A percentile compares a stretch with the other conserved stretches of the same genome.
Evolutionary conservation across 139 green algal genomes (phyloP).

Genomic region (Trebouxia sp.): DNA sequence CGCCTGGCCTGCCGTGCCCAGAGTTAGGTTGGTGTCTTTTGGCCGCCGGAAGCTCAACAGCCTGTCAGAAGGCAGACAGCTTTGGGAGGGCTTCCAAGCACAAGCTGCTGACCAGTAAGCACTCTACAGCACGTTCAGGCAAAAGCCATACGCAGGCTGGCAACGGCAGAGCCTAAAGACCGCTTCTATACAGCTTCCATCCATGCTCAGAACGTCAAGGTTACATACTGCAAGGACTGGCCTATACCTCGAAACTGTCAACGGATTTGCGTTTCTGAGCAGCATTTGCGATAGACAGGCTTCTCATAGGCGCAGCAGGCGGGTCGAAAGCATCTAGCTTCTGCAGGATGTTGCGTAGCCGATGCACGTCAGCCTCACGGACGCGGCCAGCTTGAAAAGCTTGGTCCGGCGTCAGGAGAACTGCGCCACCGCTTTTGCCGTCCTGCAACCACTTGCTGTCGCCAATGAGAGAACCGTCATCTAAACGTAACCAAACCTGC

Average conservation of each 20-base stretch:
- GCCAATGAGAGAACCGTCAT: conserved; percentile 51
- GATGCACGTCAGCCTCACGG: conserved; percentile 38
- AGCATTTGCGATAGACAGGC: conserved; percentile 36
- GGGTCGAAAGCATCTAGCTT: conserved; percentile 50
- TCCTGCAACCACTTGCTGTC: conserved; percentile 22
- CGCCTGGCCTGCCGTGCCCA: background rate
- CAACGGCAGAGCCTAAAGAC: no score
- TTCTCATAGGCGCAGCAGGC: conserved; percentile 46
- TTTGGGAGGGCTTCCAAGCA: background rate
- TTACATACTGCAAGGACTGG: background rate
- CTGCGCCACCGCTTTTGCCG: background rate
- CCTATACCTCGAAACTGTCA: conserved; percentile 10
- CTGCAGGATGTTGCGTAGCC: conserved; percentile 42
- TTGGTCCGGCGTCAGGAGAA: conserved; percentile 36
- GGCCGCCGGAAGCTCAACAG: conserved; percentile 21
- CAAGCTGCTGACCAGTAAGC: no score
- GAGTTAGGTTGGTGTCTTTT: conserved; percentile 10
- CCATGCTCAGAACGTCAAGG: background rate
- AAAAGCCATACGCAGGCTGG: no score
- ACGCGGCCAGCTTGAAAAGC: conserved; percentile 41
- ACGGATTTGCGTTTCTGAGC: conserved; percentile 15
- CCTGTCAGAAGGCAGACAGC: conserved; percentile 22
- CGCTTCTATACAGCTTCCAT: conserved; percentile 17
- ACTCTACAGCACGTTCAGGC: no score
- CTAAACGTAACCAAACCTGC: conserved; percentile 42